Conservation (phyloP, 129 eudicot genomes). For the Arctium minus region DNA sequence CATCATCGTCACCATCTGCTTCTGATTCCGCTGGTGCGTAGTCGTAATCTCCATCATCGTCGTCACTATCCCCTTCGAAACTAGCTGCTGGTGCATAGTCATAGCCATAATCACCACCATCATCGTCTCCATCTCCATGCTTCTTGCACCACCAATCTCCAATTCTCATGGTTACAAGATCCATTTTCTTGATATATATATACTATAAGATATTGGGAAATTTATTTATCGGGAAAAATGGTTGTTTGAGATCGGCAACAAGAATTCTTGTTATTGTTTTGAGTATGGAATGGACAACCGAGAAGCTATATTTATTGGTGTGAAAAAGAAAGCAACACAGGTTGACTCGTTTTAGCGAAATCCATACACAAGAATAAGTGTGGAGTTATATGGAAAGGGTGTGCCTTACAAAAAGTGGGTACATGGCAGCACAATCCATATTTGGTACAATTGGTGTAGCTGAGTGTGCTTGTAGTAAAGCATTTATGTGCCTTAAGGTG, state of each 20-base stretch:
- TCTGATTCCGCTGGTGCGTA: conserved; percentile 15
- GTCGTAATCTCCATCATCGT: conserved; percentile 20
- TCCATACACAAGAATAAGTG: too few relatives aligned
- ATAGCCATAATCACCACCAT: conserved; percentile 8
- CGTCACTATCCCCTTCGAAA: conserved; percentile 22
- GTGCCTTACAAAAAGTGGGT: too few relatives aligned
- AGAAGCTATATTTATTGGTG: too few relatives aligned
- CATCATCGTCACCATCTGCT: conserved; percentile 32
- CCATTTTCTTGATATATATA: conserved; percentile 5
- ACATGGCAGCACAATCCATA: background rate
- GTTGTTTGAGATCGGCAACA: too few relatives aligned
- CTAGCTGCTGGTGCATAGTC: conserved; percentile 17
- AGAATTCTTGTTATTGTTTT: too few relatives aligned
- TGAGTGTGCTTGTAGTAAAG: background rate
- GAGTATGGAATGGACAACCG: too few relatives aligned
- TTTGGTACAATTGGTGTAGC: background rate
- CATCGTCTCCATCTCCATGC: conserved; percentile 29
- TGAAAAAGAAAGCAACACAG: too few relatives aligned
- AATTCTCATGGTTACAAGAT: conserved; percentile 11
- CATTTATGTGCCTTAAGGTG: conserved; percentile 1
- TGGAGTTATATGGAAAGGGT: too few relatives aligned
- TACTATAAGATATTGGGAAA: too few relatives aligned
- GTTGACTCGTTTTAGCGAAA: too few relatives aligned
- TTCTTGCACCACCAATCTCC: conserved; percentile 23
- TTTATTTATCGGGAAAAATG: too few relatives aligned